Evolutionary conservation across 1,139 yeast genomes (phyloP).

Genomic region (Oligophagozyma castellii): DNA sequence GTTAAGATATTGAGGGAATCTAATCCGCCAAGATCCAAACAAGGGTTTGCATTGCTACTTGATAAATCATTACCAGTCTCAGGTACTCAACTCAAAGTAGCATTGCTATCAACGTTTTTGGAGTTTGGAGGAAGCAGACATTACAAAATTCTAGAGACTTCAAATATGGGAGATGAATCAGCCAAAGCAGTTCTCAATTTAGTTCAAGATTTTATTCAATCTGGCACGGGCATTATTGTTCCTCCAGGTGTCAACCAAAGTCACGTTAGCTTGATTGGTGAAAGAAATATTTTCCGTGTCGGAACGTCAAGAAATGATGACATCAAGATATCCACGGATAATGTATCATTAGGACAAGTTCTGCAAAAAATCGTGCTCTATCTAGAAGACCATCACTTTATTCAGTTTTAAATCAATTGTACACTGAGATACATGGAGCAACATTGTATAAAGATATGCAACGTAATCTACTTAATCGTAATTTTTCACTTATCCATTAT

Average conservation of each 20-base stretch:
- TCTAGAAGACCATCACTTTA: slow-evolving; percentile 73
- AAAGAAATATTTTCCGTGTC: slow-evolving; percentile 34
- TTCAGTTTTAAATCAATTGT: slow-evolving; percentile 26
- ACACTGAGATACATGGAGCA: background rate
- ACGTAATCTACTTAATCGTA: background rate
- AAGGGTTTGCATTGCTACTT: slow-evolving; percentile 69
- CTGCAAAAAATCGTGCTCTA: slow-evolving; percentile 58
- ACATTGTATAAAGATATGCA: background rate
- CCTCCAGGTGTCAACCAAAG: slow-evolving; percentile 28
- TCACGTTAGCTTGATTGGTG: slow-evolving; percentile 31
- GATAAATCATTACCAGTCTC: slow-evolving; percentile 15
- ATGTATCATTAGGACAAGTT: slow-evolving; percentile 41
- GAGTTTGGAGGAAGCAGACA: slow-evolving; percentile 83
- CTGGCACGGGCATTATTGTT: slow-evolving; percentile 84
- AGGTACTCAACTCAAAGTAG: slow-evolving; percentile 59
- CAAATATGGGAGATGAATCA: slow-evolving; percentile 6
- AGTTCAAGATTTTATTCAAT: slow-evolving; percentile 69
- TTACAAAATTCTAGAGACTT: slow-evolving; percentile 43
- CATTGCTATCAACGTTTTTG: slow-evolving; percentile 79
- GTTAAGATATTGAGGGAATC: slow-evolving; percentile 82
- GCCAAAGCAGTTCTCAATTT: slow-evolving; percentile 22
- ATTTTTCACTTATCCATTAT: background rate
- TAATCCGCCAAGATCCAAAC: slow-evolving; percentile 81
- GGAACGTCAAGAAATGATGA: slow-evolving; percentile 36
- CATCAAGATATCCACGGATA: slow-evolving; percentile 36